Conservation (phyloP, 352 stramenopile species). For the Globisporangium canariense region DNA sequence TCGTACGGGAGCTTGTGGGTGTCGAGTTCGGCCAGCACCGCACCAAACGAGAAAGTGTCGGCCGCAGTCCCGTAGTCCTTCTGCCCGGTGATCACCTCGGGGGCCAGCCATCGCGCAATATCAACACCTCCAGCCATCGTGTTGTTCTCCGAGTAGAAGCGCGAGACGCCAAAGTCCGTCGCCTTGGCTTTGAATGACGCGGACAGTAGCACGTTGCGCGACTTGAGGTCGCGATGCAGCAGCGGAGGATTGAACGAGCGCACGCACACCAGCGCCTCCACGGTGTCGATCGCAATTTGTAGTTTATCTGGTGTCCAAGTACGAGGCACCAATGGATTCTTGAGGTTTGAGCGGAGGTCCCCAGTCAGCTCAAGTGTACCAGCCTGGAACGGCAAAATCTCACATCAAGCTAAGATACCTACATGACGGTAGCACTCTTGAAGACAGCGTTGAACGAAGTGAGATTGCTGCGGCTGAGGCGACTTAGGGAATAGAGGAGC, state of each 20-base stretch:
- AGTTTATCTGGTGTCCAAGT: constrained; percentile 47
- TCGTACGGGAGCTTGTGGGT: constrained; percentile 6
- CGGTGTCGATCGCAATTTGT: constrained; percentile 49
- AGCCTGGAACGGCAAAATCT: too few relatives aligned
- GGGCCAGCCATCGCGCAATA: background rate
- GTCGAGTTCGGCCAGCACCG: constrained; percentile 1
- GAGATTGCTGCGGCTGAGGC: background rate
- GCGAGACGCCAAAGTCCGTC: constrained; percentile 56
- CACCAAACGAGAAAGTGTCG: constrained; percentile 10
- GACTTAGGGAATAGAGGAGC: background rate
- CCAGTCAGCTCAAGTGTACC: too few relatives aligned
- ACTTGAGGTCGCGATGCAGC: constrained; percentile 61
- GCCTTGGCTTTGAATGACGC: constrained; percentile 37
- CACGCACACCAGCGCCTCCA: constrained; percentile 64
- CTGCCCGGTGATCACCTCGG: constrained; percentile 3
- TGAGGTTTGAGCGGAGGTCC: constrained; percentile 41
- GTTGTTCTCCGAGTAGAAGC: constrained; percentile 32
- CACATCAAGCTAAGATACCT: too few relatives aligned
- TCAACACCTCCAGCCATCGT: constrained; percentile 37
- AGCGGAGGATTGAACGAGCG: constrained; percentile 58
- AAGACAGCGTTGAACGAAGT: constrained; percentile 9
- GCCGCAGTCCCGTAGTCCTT: constrained; percentile 1
- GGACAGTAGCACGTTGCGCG: constrained; percentile 47
- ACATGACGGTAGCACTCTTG: constrained; percentile 1
- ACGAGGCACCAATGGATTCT: background rate